Conservation (phyloP, 228 moss, liverwort and hornwort genomes). For the Sphagnum fallax region DNA sequence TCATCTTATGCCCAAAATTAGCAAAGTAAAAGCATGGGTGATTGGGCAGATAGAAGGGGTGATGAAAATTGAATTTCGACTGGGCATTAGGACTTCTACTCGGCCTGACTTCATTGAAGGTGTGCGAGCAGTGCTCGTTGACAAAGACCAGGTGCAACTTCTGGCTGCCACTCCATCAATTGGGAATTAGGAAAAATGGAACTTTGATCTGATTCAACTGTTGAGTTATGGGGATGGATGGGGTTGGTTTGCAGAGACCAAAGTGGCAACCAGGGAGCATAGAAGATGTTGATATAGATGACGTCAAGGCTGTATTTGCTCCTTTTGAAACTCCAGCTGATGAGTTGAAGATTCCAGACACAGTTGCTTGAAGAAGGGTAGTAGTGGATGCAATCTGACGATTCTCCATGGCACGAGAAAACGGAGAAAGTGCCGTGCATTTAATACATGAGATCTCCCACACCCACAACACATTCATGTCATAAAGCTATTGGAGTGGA, state of each 20-base stretch:
- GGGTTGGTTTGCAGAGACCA: slow-evolving; percentile 50
- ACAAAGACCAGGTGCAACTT: slow-evolving; percentile 74
- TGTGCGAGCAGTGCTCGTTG: slow-evolving; percentile 81
- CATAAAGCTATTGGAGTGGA: no score
- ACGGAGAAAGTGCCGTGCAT: no score
- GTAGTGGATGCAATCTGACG: no score
- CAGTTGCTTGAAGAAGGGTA: no score
- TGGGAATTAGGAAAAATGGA: background rate
- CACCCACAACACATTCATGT: no score
- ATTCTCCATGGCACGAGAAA: no score
- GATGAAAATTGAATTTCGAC: slow-evolving; percentile 77
- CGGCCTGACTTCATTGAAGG: slow-evolving; percentile 81
- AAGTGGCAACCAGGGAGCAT: slow-evolving; percentile 64
- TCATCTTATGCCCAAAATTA: no score
- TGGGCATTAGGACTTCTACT: slow-evolving; percentile 59
- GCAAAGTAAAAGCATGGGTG: no score
- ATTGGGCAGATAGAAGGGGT: slow-evolving; percentile 70
- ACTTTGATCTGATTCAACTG: background rate
- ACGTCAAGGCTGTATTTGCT: slow-evolving; percentile 50
- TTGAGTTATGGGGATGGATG: background rate
- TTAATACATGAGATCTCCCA: no score
- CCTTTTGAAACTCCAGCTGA: slow-evolving; percentile 27
- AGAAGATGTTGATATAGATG: slow-evolving; percentile 42
- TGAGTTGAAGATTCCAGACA: slow-evolving; percentile 12
- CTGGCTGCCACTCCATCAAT: background rate